Base-by-base conservation (phyloP, 306 rosid species). In the Rosa rugosa region DNA sequence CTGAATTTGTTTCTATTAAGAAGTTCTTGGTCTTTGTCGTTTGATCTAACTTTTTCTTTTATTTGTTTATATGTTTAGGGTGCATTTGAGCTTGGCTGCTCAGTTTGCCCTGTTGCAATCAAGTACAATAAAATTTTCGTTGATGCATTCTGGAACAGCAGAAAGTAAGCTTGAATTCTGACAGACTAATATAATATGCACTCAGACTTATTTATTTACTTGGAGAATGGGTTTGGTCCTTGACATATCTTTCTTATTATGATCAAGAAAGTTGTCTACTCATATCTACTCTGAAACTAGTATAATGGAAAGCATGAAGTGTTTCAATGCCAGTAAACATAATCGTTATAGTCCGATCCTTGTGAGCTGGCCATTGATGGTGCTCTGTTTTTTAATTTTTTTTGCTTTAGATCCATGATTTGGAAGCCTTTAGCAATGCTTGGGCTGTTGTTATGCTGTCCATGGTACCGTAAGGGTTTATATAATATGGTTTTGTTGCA, bases 71-170 rank as follows among this genome's bases (percentile, higher is more conserved):
- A 81, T 77, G 64, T 81, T 69, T 84, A 94, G 99, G 99, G 99
- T 86, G 99, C 99, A 59, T 95, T 95, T 84, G 99, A 95, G 82
- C 99, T 95, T 73, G 99, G 87, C 82, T 90, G 93, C 80, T 88
- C 96, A 47, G 98, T 95, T 84, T 92, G 99, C 86, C 99, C 98
- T 36, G 56, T 95, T 36, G 98, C 99, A 67, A 92, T 95, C 80
- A 95, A 95, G 88, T 95, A 92, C 93, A 95, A 95, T 77, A 95
- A 95, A 84, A 95, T 95, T 76, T 95, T 93, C 27, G 99, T 95
- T 3, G 99, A 95, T 85, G 99, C 99, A 41, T 92, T 95, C 70
- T 95, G 99, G 99, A 95, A 95, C 82, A 95, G 99, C 89, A 84
- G 90, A 86, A 95, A 93, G 99, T 95, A 91, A 92, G 92, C 56